Conservation (phyloP, 805 yeast species). For the Suhomyces prunicola region DNA sequence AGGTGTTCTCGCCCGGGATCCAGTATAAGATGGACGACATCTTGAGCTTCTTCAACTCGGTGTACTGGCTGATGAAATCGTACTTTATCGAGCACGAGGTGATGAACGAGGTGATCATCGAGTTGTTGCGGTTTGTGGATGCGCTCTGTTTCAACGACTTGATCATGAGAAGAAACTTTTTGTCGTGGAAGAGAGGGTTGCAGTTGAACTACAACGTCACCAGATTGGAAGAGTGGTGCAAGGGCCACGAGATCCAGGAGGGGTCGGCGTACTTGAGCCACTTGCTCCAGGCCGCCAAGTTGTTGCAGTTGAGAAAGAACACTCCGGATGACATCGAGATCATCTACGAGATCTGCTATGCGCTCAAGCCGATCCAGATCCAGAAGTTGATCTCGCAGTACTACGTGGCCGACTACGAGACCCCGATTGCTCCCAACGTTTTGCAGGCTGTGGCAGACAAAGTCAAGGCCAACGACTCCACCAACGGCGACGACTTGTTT, state of each 20-base stretch:
- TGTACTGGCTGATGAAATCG: conserved; percentile 89
- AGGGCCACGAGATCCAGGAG: conserved; percentile 85
- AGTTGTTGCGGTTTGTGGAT: conserved; percentile 81
- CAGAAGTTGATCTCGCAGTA: conserved; percentile 89
- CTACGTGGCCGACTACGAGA: conserved; percentile 89
- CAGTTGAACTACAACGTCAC: conserved; percentile 96
- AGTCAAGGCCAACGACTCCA: conserved; percentile 59
- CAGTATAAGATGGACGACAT: conserved; percentile 94
- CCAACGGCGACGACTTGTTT: conserved; percentile 58
- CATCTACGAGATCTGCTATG: conserved; percentile 91
- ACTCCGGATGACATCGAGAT: conserved; percentile 87
- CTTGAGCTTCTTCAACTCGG: conserved; percentile 81
- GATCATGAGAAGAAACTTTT: conserved; percentile 88
- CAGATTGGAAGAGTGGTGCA: conserved; percentile 97
- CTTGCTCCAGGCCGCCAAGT: conserved; percentile 87
- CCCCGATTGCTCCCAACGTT: conserved; percentile 82
- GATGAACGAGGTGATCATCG: conserved; percentile 77
- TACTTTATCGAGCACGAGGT: conserved; percentile 85
- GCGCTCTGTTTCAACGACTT: conserved; percentile 93
- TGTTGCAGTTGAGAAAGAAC: conserved; percentile 86
- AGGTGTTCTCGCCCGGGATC: conserved; percentile 68
- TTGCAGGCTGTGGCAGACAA: conserved; percentile 76
- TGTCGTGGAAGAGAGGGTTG: conserved; percentile 96
- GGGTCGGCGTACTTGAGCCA: conserved; percentile 82
- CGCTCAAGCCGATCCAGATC: conserved; percentile 90